Base-by-base conservation (phyloP, 1,284 basidiomycete genomes). In the Austroboletus olivaceoglutinosus region DNA sequence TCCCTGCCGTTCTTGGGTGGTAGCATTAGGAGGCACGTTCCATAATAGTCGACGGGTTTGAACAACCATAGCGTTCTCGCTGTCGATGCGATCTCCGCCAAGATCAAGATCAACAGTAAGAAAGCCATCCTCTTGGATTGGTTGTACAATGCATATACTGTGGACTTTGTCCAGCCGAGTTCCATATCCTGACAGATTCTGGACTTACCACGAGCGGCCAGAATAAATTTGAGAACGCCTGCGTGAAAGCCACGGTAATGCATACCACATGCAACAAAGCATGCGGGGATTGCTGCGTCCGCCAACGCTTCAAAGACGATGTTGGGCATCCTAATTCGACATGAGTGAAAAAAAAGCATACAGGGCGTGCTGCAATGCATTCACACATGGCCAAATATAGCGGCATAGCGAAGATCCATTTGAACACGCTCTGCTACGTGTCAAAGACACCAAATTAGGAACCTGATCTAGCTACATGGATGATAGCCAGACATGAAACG, bases 351-450 rank as follows among this genome's bases (percentile, higher is more conserved):
- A 21, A 21, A 39, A 18, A 16, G 8, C 22, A 4, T 9, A 21
- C 21, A 15, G 2, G 15, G 38, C 6, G 12, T 5, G 2, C 23
- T 18, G 21, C 3, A 22, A 31, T 16, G 3, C 43, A 52, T 63
- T 58, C 25, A 62, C 60, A 48, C 13, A 22, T 52, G 53, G 30
- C 43, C 51, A 5, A 49, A n/a, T 42, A 62, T 49, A 1, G 48
- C 45, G 36, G 13, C 41, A 46, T 62, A 64, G 12, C 52, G 60
- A 50, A 66, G 49, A 39, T 6, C 61, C 63, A 65, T 37, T 65
- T 65, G 22, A 52, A 50, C 4, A 23, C 50, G 11, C 33, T 62
- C 60, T 60, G 27, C 10, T 4, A 13, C 8, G 13, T 30, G 5
- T n/a, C n/a, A n/a, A n/a, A n/a, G n/a, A n/a, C 3, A 5, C 29